These are phyloP conservation scores for Pseudogymnoascus sp. DNA, from an alignment of 2,329 filamentous ascomycete genomes.

Conservation along the genomic window DNA sequence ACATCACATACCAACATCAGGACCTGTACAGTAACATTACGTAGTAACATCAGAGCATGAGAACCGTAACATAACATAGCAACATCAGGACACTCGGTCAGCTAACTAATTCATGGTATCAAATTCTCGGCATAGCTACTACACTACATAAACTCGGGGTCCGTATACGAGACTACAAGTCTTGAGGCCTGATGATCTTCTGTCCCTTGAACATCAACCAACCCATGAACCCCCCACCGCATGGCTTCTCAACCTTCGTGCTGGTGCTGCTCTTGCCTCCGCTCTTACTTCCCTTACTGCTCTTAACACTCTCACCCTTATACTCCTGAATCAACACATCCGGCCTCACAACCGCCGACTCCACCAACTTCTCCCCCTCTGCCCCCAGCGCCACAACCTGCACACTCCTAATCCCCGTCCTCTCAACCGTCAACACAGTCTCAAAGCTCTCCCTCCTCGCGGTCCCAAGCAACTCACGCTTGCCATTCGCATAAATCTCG, in stretches of 20 bases:
- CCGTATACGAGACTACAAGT: background rate
- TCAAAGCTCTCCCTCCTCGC: conserved; percentile 40
- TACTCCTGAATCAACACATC: conserved; percentile 17
- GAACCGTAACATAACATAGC: background rate
- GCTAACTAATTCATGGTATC: background rate
- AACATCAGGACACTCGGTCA: background rate
- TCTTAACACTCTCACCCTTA: background rate
- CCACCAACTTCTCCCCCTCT: conserved; percentile 14
- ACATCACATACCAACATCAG: background rate
- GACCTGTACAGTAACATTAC: background rate
- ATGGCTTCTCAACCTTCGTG: conserved; percentile 1
- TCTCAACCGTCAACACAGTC: conserved; percentile 24
- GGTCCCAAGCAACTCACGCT: conserved; percentile 35
- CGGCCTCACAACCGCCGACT: conserved; percentile 13
- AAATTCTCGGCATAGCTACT: background rate
- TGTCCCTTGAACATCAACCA: conserved; percentile 14
- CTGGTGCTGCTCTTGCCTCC: background rate
- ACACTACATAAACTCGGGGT: background rate
- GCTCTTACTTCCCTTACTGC: background rate
- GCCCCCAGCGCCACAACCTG: conserved; percentile 18
- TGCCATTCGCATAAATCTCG: conserved; percentile 30
- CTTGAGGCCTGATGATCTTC: conserved; percentile 10
- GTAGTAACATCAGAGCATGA: background rate
- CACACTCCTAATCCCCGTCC: conserved; percentile 6
- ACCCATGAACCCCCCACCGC: conserved; percentile 1